These are phyloP conservation scores for Hydrangea macrophylla DNA, from an alignment of 148 eudicot species.

Conservation along the genomic window DNA sequence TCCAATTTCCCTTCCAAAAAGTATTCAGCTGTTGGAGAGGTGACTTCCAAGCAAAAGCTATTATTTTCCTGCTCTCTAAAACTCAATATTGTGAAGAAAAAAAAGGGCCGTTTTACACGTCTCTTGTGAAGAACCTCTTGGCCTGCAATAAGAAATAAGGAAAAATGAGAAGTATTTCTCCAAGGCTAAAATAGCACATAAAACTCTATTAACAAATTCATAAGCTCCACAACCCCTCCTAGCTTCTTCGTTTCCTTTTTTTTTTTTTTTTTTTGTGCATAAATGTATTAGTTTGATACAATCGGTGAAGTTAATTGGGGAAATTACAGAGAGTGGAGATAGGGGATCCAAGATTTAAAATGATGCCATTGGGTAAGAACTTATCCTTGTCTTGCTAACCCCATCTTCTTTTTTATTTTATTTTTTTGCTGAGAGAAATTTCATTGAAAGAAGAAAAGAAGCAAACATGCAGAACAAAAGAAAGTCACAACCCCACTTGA, in stretches of 20 bases:
- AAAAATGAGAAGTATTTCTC: neutral
- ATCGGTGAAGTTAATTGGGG: too few relatives aligned
- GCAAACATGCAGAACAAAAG: too few relatives aligned
- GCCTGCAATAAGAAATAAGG: constrained; percentile 42
- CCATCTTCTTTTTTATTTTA: too few relatives aligned
- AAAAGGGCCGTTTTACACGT: neutral
- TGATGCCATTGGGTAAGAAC: neutral
- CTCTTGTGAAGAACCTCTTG: constrained; percentile 41
- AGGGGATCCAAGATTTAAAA: too few relatives aligned
- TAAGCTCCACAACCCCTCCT: neutral
- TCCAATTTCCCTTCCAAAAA: neutral
- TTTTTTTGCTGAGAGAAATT: too few relatives aligned
- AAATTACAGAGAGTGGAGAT: neutral
- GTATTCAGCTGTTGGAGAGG: neutral
- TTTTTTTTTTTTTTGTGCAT: too few relatives aligned
- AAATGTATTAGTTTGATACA: too few relatives aligned
- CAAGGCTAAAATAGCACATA: neutral
- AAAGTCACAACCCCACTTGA: too few relatives aligned
- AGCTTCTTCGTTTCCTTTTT: too few relatives aligned
- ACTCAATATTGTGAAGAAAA: neutral
- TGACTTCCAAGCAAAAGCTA: neutral
- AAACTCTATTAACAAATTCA: neutral
- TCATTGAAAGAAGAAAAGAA: too few relatives aligned
- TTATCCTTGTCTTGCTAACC: neutral
- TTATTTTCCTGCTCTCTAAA: neutral